These are phyloP conservation scores for Anthracocystis walkeri DNA, from an alignment of 1,284 basidiomycete species.

Conservation along the genomic window DNA sequence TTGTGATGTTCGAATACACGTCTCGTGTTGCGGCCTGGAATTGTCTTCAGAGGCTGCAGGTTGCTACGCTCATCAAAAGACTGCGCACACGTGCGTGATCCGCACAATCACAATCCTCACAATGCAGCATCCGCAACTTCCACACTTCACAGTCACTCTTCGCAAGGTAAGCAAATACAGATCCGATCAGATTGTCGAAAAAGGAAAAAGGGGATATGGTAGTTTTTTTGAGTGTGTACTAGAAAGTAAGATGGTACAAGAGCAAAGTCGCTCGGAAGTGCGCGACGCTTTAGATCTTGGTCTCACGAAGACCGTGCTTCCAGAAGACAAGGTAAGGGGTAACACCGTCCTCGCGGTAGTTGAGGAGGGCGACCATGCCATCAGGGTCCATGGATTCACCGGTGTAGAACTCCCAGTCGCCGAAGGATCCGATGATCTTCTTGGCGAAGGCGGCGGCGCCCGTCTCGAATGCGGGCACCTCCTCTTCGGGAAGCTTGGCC, in stretches of 20 bases:
- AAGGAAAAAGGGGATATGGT: background rate
- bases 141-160: background rate
- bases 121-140: no score
- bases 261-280: background rate
- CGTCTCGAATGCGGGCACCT: conserved; percentile 85
- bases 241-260: background rate
- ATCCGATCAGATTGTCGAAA: conserved; percentile 9
- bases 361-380: conserved; percentile 69
- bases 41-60: no score
- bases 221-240: background rate
- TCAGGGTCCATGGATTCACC: conserved; percentile 76
- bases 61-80: background rate
- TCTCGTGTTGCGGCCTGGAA: no score
- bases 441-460: conserved; percentile 74
- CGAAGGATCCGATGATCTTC: conserved; percentile 89
- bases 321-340: conserved; percentile 76
- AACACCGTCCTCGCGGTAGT: conserved; percentile 74
- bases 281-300: conserved; percentile 68
- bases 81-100: no score
- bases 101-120: background rate
- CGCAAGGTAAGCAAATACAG: background rate
- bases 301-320: conserved; percentile 69
- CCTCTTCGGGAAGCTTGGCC: conserved; percentile 73
- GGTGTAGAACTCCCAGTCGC: conserved; percentile 88
- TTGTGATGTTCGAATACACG: no score